phyloP scores from a whole-genome alignment of 108 stramenopile species.

The Pseudonitzschia pungens region DNA sequence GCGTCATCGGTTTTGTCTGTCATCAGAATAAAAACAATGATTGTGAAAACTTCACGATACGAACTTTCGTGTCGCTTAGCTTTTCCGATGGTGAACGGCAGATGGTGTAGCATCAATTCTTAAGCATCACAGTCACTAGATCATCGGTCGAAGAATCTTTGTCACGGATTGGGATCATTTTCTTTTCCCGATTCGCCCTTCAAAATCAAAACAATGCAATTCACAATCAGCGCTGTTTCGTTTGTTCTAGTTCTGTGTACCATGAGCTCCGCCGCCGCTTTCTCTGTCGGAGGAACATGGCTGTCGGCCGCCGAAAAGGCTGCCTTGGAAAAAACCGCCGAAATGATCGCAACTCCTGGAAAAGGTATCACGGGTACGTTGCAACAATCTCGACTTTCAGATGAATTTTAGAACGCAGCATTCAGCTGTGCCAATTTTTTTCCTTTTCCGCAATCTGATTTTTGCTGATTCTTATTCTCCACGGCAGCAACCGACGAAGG shows the following conservation, averaged over 20 bases:
- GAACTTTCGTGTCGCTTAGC: too few species aligned
- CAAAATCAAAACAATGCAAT: constrained; percentile 7
- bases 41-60: background rate
- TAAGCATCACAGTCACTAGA: background rate
- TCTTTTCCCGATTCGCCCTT: background rate
- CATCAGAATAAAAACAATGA: background rate
- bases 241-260: constrained; percentile 4
- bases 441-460: background rate
- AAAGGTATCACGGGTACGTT: constrained; percentile 46
- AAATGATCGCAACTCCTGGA: constrained; percentile 39
- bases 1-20: background rate
- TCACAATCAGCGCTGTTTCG: background rate
- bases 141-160: background rate
- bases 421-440: background rate
- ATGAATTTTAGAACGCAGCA: background rate
- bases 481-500: constrained; percentile 83
- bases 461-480: background rate
- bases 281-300: constrained; percentile 45
- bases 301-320: constrained; percentile 43
- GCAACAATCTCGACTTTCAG: background rate
- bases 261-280: constrained; percentile 14
- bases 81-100: too few species aligned
- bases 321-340: constrained; percentile 46
- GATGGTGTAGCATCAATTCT: too few species aligned
- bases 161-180: background rate